Evolutionary conservation across 1,139 yeast species (phyloP), one percentile per base, ranked within the genome.

Genomic region (Geotrichum candidum): DNA sequence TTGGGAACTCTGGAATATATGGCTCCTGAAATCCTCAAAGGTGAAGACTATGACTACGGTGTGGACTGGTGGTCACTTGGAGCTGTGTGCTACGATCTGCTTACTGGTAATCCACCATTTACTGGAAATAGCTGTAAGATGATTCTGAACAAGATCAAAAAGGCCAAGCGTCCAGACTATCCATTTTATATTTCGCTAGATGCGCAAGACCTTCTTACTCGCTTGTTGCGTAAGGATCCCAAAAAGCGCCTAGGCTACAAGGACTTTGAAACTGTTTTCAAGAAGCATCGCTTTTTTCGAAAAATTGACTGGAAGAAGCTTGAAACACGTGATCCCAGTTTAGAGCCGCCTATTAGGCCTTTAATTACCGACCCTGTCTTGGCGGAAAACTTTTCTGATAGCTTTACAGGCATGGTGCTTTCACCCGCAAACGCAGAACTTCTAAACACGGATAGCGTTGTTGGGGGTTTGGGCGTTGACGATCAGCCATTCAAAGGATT

Each of bases 31-130:
- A 88, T 94, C 41, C 76, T 94, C 33, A 84, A 83, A 59, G 97
- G 97, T 31, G 84, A 87, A 65, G 85, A 87, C n/a, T 94, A 94
- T 72, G 94, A 91, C 66, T 86, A 83, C 66, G 82, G 86, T 10
- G 97, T 95, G 11, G 99, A 94, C 72, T 94, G 97, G 96, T 94
- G 98, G 96, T 90, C 97, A 0, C 78, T 94, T 38, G 98, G 99
- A 0, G 90, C 97, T 67, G 90, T 94, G 7, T 82, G 90, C 38
- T 90, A 79, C 72, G 98, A 94, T 73, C 80, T 94, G 78, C 78
- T 94, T 53, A 88, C 96, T 0, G 98, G 99, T 0, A 82, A 87
- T 56, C 98, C 99, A 0, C 99, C 99, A 1, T 92, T 90, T 73
- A 89, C 96, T 0, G 99, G 98, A 1, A 87, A 84, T 65, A 90